Base-by-base conservation (phyloP, 176 grass and related monocot species). In the Oryza australiensis region DNA sequence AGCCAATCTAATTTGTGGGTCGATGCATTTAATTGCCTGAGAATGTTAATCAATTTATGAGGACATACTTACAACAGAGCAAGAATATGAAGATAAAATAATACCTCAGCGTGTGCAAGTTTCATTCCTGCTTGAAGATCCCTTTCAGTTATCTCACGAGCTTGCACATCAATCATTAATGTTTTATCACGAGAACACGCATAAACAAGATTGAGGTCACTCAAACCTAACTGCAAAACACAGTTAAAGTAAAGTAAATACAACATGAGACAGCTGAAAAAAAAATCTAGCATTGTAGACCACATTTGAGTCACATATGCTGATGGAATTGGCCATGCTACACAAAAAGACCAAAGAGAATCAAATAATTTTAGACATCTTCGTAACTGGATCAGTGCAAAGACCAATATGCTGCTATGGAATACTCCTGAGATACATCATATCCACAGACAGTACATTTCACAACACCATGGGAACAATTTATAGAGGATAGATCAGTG, bases 161-260 rank as follows among this genome's bases (percentile, higher is more conserved):
- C 91, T 85, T 99, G 96, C 64, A 99, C 93, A 89, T 99, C 96
- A 67, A 99, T 99, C 96, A 99, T 99, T 82, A 99, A 84, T 53
- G 96, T 93, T 84, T 88, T 93, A 86, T 99, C 96, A 80, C 64
- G 73, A 63, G 92, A 93, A 78, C 96, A 99, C 69, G 93, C 96
- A 83, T 99, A 99, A 63, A 99, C 62, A 84, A 99, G 92, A 79
- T 99, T 99, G 87, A 99, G 96, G 82, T 99, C 96, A 77, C 96
- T 99, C 80, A 90, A 88, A 73, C 89, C 87, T 73, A 99, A 77
- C 93, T 94, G 89, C 87, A 91, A 53, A 53, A 16, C 33, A 79
- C 26, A 26, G 0, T 18, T 40, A 73, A 81, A 60, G 53, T 23
- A 59, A 57, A 53, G 72, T 73, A 76, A 32, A 70, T 4, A 55